Evolutionary conservation across 2,329 filamentous ascomycete species (phyloP).

Genomic region (Fusarium veterinarium): DNA sequence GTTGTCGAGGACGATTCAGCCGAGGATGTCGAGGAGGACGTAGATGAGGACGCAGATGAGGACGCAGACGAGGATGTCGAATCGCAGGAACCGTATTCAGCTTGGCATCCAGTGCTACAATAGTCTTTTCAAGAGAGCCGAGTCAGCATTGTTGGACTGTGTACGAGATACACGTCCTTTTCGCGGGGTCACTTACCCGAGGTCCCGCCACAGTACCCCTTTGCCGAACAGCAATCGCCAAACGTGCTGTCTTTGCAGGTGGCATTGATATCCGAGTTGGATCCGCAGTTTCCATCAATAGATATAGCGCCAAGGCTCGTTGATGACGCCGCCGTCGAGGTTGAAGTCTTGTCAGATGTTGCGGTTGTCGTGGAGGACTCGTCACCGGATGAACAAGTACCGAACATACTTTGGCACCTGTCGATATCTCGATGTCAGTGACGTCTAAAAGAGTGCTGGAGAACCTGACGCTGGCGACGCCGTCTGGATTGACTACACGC

Average conservation of each 20-base stretch:
- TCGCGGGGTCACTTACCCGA: background rate
- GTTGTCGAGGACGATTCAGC: background rate
- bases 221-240: background rate
- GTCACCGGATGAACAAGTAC: background rate
- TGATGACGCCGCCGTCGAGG: background rate
- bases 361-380: background rate
- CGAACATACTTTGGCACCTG: background rate
- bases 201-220: background rate
- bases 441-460: accelerated
- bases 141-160: background rate
- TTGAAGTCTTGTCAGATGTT: background rate
- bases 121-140: background rate
- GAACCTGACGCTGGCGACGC: background rate
- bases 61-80: background rate
- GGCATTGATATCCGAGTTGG: background rate
- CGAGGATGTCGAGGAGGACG: background rate
- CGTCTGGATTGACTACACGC: background rate
- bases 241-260: background rate
- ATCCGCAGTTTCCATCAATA: background rate
- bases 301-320: background rate
- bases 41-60: background rate
- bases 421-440: background rate
- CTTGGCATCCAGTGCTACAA: background rate
- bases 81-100: background rate
- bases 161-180: background rate